A percentile compares a stretch with the other conserved stretches of the same genome.
Conservation (phyloP, 768 basidiomycete genomes). For the Mycena epipterygia region DNA sequence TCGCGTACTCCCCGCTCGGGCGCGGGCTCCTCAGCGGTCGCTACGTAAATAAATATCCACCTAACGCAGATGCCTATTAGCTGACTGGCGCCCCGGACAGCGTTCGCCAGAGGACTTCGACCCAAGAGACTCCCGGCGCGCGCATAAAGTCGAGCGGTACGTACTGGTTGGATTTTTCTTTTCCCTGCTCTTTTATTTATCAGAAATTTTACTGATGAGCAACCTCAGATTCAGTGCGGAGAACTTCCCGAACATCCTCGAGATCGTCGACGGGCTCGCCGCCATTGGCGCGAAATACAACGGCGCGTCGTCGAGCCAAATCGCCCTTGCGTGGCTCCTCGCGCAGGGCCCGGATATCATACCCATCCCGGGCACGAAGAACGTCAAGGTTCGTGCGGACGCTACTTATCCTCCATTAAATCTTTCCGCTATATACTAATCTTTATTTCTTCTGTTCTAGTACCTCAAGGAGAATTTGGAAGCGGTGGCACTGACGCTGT, state of each 20-base stretch:
- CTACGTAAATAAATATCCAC: constrained; percentile 38
- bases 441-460: background rate
- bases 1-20: constrained; percentile 56
- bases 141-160: background rate
- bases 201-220: too few relatives aligned
- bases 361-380: constrained; percentile 14
- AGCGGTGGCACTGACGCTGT: background rate
- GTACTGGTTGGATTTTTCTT: too few relatives aligned
- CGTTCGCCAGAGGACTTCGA: constrained; percentile 3
- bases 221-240: background rate
- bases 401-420: background rate
- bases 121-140: background rate
- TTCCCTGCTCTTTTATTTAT: too few relatives aligned
- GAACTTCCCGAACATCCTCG: constrained; percentile 22
- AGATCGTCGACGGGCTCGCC: constrained; percentile 1
- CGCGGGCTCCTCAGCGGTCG: constrained; percentile 54
- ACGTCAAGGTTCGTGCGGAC: background rate
- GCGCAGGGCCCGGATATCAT: constrained; percentile 1
- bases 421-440: background rate
- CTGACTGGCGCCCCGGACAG: background rate
- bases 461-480: constrained; percentile 1
- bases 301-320: constrained; percentile 4
- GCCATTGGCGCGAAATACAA: constrained; percentile 7
- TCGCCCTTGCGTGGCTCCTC: constrained; percentile 15
- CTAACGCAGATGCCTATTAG: background rate